phyloP scores from a whole-genome alignment of 1,284 basidiomycete species.

The Cryptococcus sp. region DNA sequence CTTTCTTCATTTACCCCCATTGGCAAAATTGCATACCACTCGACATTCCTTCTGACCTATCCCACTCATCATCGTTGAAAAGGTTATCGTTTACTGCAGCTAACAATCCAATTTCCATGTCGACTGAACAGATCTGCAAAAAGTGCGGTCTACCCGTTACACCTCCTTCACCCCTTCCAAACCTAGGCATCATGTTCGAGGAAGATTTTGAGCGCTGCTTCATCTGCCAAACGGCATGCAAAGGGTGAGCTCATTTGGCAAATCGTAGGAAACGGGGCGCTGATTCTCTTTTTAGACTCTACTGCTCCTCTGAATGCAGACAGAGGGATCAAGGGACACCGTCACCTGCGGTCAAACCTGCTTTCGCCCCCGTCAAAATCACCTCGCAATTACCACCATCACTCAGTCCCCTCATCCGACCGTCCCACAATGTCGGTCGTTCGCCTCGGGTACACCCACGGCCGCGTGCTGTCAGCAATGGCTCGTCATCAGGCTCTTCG shows the following conservation, averaged over 20 bases:
- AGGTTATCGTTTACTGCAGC: background rate
- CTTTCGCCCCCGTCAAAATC: constrained; percentile 30
- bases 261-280: background rate
- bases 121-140: constrained; percentile 14
- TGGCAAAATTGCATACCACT: constrained; percentile 2
- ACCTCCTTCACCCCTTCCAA: constrained; percentile 11
- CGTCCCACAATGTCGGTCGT: constrained; percentile 32
- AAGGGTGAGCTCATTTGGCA: constrained; percentile 30
- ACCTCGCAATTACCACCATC: constrained; percentile 41
- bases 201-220: constrained; percentile 50
- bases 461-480: constrained; percentile 16
- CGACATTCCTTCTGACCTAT: background rate
- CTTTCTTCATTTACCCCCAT: background rate
- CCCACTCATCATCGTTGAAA: background rate
- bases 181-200: constrained; percentile 46
- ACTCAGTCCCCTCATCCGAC: constrained; percentile 40
- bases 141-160: constrained; percentile 17
- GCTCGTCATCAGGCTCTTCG: constrained; percentile 35
- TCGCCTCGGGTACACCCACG: constrained; percentile 35
- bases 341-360: constrained; percentile 26
- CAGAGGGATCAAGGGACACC: constrained; percentile 42
- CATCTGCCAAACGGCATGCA: constrained; percentile 47
- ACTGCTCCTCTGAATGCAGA: constrained; percentile 48
- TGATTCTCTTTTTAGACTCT: constrained; percentile 32
- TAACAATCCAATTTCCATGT: constrained; percentile 2